A percentile compares a stretch with the other conserved stretches of the same genome.
Evolutionary conservation across 768 basidiomycete genomes (phyloP).

Genomic region (Trametes cingulata): DNA sequence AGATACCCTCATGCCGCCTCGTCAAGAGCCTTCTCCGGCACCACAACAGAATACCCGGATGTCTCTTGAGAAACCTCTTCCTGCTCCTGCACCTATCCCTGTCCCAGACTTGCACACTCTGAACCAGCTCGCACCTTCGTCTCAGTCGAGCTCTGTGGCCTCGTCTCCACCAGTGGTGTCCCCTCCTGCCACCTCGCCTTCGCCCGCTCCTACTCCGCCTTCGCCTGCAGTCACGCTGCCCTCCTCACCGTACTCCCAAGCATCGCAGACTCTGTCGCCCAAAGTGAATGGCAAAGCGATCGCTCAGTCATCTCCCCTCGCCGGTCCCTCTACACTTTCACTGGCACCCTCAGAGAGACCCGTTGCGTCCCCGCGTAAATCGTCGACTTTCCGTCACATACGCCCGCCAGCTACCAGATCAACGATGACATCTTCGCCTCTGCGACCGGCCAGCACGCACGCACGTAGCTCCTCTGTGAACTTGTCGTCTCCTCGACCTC

Average conservation of each 20-base stretch:
- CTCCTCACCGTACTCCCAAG: slow-evolving; percentile 11
- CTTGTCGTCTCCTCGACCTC: slow-evolving; percentile 21
- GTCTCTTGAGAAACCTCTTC: slow-evolving; percentile 5
- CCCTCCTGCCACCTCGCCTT: slow-evolving; percentile 4
- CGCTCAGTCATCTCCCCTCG: slow-evolving; percentile 13
- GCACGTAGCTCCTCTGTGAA: slow-evolving; percentile 19
- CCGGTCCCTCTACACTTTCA: slow-evolving; percentile 21
- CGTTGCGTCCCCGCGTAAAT: slow-evolving; percentile 33
- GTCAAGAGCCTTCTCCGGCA: slow-evolving; percentile 3
- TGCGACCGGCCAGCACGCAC: slow-evolving; percentile 33
- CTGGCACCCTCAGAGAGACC: slow-evolving; percentile 9
- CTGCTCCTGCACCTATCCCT: background rate
- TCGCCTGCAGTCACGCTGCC: slow-evolving; percentile 8
- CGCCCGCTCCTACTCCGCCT: slow-evolving; percentile 1
- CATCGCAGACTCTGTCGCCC: background rate
- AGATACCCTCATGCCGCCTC: slow-evolving; percentile 16
- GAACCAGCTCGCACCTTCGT: background rate
- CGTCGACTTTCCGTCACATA: slow-evolving; percentile 56
- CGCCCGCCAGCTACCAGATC: slow-evolving; percentile 28
- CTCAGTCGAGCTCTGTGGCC: slow-evolving; percentile 1
- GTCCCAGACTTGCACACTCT: slow-evolving; percentile 7
- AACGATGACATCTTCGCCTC: slow-evolving; percentile 36
- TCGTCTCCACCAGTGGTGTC: background rate
- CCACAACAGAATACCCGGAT: background rate
- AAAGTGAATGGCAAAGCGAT: slow-evolving; percentile 17